Percentiles rank a stretch among this genome's conserved stretches.
Evolutionary conservation across 257 asterid species (phyloP).

Genomic region (Lithospermum erythrorhizon): DNA sequence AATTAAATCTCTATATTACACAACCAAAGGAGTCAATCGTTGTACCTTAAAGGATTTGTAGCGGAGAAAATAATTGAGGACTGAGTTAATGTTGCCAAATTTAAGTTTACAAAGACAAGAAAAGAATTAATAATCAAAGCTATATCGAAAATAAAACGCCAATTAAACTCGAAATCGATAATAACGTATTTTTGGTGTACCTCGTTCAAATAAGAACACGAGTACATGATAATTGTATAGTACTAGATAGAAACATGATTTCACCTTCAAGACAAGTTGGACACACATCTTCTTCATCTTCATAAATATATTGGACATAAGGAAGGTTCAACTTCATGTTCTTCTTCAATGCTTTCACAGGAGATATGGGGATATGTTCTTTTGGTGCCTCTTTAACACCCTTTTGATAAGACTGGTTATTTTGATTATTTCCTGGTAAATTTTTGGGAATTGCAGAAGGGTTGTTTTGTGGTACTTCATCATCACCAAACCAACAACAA

Average conservation of each 20-base stretch:
- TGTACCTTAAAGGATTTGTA: too few relatives aligned
- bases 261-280: conserved; percentile 70
- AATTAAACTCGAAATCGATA: too few relatives aligned
- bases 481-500: conserved; percentile 29
- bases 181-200: too few relatives aligned
- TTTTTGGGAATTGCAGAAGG: conserved; percentile 4
- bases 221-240: not conserved
- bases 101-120: too few relatives aligned
- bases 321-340: not conserved
- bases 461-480: conserved; percentile 5
- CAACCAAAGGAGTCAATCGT: too few relatives aligned
- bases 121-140: too few relatives aligned
- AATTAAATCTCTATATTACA: too few relatives aligned
- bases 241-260: not conserved
- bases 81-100: too few relatives aligned
- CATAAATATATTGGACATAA: conserved; percentile 12
- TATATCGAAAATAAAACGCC: too few relatives aligned
- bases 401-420: not conserved
- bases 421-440: conserved; percentile 9
- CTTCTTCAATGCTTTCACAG: conserved; percentile 8
- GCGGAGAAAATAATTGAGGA: too few relatives aligned
- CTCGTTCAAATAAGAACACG: too few relatives aligned
- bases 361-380: conserved; percentile 13
- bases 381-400: not conserved
- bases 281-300: conserved; percentile 43